Evolutionary conservation across 139 green algal species (phyloP), one percentile per base, ranked within the genome.

Genomic region (Zygnema cylindricum): DNA sequence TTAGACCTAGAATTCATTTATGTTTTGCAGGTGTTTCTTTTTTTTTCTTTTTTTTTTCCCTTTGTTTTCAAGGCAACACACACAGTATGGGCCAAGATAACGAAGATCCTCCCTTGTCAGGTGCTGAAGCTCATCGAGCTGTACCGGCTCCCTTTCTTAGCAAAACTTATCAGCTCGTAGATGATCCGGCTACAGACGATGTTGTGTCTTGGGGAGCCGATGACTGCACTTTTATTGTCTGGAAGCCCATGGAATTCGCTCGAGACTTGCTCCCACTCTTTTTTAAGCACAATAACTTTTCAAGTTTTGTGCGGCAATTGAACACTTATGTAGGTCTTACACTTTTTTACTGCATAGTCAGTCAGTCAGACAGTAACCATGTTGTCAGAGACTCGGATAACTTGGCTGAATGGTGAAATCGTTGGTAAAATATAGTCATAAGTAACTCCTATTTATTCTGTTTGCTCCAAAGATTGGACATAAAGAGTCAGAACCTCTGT

Each of bases 211-310:
- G 97, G 97, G 92, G 86, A 36, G 78, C 91, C 0, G 94, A 97
- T 49, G 95, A 95, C 43, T 90, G 82, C 79, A 98, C 95, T 76
- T 98, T 98, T 75, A 87, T 98, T 1, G 96, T 98, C 0, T 98
- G 96, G 95, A 96, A 97, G 87, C 95, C 95, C 1, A 92, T 94
- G 0, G 97, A 98, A 71, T 98, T 99, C 92, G 95, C 95, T 1
- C 78, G 94, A 1, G 95, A 98, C 82, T 86, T 99, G 69, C 93
- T 99, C 33, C 97, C 97, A 0, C 92, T 92, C 69, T 93, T 98
- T 88, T 99, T 99, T 93, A 99, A 99, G 93, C 96, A 99, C 94
- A 98, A 98, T 92, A 98, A 98, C 88, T 98, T 98, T 85, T 97
- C 94, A 30, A 95, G 88, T 85, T 99, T 99, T 85, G 97, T 99